phyloP scores from a whole-genome alignment of 1,284 basidiomycete genomes.

The Apiotrichum laibachii region DNA sequence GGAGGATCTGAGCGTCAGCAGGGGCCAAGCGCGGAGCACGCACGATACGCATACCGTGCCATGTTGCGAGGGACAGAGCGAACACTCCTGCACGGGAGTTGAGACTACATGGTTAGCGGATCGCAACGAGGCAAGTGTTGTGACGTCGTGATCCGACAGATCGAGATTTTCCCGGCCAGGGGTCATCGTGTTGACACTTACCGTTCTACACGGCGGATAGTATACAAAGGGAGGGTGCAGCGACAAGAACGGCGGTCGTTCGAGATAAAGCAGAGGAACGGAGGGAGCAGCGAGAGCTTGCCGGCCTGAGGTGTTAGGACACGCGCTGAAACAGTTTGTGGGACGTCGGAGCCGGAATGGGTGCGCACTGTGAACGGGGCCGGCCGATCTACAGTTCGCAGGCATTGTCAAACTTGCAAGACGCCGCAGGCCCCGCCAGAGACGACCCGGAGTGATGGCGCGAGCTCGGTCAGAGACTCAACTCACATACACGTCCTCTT shows the following conservation, averaged over 20 bases:
- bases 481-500: slow-evolving; percentile 91
- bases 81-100: slow-evolving; percentile 91
- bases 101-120: slow-evolving; percentile 47
- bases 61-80: slow-evolving; percentile 87
- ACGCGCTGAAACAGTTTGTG: background rate
- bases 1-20: slow-evolving; percentile 67
- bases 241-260: slow-evolving; percentile 88
- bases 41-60: slow-evolving; percentile 94
- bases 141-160: background rate
- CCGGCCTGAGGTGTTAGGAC: slow-evolving; percentile 65
- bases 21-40: slow-evolving; percentile 44
- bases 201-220: slow-evolving; percentile 91
- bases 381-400: too few relatives aligned
- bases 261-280: slow-evolving; percentile 87
- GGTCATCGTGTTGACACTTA: slow-evolving; percentile 17
- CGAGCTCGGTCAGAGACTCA: too few relatives aligned
- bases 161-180: background rate
- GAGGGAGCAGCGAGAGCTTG: slow-evolving; percentile 81
- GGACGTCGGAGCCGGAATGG: too few relatives aligned
- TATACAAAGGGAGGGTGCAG: slow-evolving; percentile 88
- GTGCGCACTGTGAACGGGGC: background rate
- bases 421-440: too few relatives aligned
- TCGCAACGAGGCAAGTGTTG: background rate
- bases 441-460: too few relatives aligned
- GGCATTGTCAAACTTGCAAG: too few relatives aligned